These are phyloP conservation scores for Pelargonium myrrhifolium DNA, from an alignment of 441 rosid species.

Conservation along the genomic window DNA sequence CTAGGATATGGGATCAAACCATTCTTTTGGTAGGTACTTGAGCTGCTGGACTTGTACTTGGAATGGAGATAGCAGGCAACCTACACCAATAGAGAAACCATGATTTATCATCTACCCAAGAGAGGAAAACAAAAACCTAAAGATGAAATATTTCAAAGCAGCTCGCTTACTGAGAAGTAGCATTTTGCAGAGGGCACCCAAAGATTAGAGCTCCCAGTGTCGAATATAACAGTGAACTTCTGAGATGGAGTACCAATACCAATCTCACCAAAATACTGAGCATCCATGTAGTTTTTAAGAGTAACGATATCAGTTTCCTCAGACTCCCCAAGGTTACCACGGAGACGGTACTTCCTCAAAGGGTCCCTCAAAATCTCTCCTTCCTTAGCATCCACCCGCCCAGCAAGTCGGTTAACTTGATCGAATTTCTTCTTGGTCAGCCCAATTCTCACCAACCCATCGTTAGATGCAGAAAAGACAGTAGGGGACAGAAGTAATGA, in stretches of 20 bases:
- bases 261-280: slow-evolving; percentile 43
- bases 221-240: slow-evolving; percentile 58
- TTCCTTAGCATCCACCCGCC: slow-evolving; percentile 3
- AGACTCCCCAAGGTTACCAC: slow-evolving; percentile 1
- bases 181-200: slow-evolving; percentile 66
- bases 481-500: background rate
- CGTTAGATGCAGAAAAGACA: slow-evolving; percentile 5
- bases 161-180: slow-evolving; percentile 42
- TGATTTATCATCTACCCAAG: background rate
- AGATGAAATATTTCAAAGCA: background rate
- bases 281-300: slow-evolving; percentile 4
- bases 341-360: slow-evolving; percentile 2
- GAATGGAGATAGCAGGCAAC: slow-evolving; percentile 63
- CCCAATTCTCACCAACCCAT: slow-evolving; percentile 6
- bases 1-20: slow-evolving; percentile 25
- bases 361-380: slow-evolving; percentile 12
- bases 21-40: slow-evolving; percentile 50
- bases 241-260: slow-evolving; percentile 62
- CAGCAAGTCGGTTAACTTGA: slow-evolving; percentile 8
- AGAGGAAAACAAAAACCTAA: background rate
- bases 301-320: slow-evolving; percentile 1
- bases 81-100: slow-evolving; percentile 29
- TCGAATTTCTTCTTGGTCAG: slow-evolving; percentile 2
- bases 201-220: slow-evolving; percentile 67
- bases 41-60: slow-evolving; percentile 50